Base-by-base conservation (phyloP, 2,329 filamentous ascomycete genomes). In the Sporothrix mexicana region DNA sequence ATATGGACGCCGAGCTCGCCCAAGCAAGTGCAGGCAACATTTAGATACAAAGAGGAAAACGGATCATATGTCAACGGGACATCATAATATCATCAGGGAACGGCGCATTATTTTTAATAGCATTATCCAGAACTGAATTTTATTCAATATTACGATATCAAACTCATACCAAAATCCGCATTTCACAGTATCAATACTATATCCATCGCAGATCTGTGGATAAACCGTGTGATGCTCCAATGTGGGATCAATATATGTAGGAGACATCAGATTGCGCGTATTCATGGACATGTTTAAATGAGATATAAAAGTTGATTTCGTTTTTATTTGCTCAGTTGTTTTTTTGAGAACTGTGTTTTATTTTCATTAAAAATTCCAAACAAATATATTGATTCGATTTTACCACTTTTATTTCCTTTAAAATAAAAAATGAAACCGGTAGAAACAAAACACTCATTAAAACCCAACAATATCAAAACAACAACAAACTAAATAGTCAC, bases 1-100 rank as follows among this genome's bases (percentile, higher is more conserved):
- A 82, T 49, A 75, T 83, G 2, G 80, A 83, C 25, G 76, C 77
- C 1, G 82, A 84, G 71, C 77, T 84, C 9, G 78, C 79, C 0
- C 73, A 79, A 72, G 78, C 77, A 9, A 77, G 78, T 7, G 78
- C 69, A 2, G 41, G 47, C 45, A 13, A 55, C 23, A 13, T 67
- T 59, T 71, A 45, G 25, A 61, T 10, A 23, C 10, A 10, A 10
- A 25, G 43, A 13, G 13, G 17, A 17, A 20, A 66, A 41, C 59
- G 10, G 10, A 20, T n/a, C 5, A 2, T 47, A 12, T 45, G 61
- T 23, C 25, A 15, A 47, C 45, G 0, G 30, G 6, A 66, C 41
- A 30, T 23, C 15, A 55, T 41, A 15, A 55, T 55, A 53, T 53
- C 30, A 41, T 53, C 23, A 69, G 30, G 47, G 17, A 53, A 17